Conservation (phyloP, 23 red algal genomes). For the Cyanidioschyzon merolae region DNA sequence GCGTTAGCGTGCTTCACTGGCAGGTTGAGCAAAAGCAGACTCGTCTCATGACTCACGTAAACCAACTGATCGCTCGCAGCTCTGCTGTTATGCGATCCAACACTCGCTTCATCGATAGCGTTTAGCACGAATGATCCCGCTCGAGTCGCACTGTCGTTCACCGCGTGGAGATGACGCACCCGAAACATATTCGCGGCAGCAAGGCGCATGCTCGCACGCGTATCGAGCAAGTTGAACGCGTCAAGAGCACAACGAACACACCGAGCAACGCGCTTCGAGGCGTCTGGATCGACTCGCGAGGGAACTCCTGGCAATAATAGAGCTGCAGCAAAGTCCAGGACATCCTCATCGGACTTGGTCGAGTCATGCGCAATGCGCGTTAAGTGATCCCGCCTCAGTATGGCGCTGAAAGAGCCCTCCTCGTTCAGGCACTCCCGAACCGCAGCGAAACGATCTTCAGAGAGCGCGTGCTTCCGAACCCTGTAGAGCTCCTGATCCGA, state of each 20-base stretch:
- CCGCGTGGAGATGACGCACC: neutral
- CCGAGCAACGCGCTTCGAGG: neutral
- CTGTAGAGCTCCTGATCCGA: neutral
- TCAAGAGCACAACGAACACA: neutral
- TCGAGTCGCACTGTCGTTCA: neutral
- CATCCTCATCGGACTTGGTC: neutral
- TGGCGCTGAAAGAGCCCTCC: neutral
- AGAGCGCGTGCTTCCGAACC: neutral
- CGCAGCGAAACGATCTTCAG: neutral
- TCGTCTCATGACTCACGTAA: conserved; percentile 1
- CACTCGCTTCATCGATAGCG: neutral
- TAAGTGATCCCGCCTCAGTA: neutral
- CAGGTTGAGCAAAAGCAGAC: neutral
- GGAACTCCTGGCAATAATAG: neutral
- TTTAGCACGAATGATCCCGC: neutral
- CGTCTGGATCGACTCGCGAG: neutral
- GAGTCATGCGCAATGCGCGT: neutral
- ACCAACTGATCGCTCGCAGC: neutral
- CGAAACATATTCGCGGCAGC: neutral
- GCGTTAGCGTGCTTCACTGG: neutral
- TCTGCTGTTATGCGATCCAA: neutral
- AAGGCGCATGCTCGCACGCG: neutral
- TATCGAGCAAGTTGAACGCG: neutral
- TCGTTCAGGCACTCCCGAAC: neutral
- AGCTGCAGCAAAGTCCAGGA: neutral